These are phyloP conservation scores for Botryosphaeria agaves DNA, from an alignment of 2,329 filamentous ascomycete species.

Conservation along the genomic window DNA sequence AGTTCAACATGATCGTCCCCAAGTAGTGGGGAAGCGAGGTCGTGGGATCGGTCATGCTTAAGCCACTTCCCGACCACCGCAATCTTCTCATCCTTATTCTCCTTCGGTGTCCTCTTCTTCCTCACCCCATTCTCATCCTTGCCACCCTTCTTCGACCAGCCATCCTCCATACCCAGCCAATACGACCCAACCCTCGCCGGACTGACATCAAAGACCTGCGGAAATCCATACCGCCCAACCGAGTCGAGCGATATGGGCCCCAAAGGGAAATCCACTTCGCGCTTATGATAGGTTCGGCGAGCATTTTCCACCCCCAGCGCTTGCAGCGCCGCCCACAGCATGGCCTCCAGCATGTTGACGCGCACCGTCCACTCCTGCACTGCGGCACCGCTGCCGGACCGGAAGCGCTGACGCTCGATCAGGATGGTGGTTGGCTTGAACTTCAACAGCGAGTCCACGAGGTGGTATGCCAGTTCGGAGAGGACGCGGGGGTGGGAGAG, in stretches of 20 bases:
- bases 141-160: conserved; percentile 8
- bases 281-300: background rate
- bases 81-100: too few relatives aligned
- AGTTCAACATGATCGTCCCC: too few relatives aligned
- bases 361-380: conserved; percentile 71
- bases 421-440: conserved; percentile 50
- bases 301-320: conserved; percentile 31
- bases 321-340: conserved; percentile 55
- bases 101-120: conserved; percentile 37
- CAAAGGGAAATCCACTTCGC: too few relatives aligned
- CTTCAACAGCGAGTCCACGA: conserved; percentile 32
- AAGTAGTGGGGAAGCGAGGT: conserved; percentile 2
- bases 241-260: too few relatives aligned
- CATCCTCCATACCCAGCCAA: conserved; percentile 14
- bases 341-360: conserved; percentile 67
- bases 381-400: conserved; percentile 43
- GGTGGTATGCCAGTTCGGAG: conserved; percentile 35
- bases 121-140: conserved; percentile 23
- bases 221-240: conserved; percentile 16
- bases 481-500: conserved; percentile 36
- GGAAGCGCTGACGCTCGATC: conserved; percentile 49
- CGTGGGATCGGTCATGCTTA: conserved; percentile 14
- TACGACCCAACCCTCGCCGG: conserved; percentile 1
- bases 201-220: conserved; percentile 80
- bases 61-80: conserved; percentile 39